These are phyloP conservation scores for Neocallimastix lanati DNA, from an alignment of 192 early-diverging fungal genomes.

Conservation along the genomic window DNA sequence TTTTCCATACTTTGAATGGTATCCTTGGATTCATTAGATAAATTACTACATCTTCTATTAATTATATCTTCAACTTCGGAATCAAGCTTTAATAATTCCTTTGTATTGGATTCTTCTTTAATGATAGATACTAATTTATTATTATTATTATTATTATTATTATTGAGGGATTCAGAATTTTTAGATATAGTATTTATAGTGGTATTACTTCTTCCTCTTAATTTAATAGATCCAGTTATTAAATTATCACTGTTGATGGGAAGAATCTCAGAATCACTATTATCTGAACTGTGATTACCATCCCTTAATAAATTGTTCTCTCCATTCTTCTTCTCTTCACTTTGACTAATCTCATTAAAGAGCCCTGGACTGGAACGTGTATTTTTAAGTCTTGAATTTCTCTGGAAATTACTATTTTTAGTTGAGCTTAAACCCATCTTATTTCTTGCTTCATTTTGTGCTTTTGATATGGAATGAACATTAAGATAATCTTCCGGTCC, in stretches of 20 bases:
- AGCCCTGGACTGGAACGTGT: too few species aligned
- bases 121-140: neutral
- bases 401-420: too few species aligned
- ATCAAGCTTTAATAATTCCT: neutral
- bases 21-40: neutral
- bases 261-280: neutral
- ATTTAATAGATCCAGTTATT: neutral
- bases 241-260: neutral
- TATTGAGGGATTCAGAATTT: too few species aligned
- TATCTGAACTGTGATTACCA: neutral
- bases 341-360: too few species aligned
- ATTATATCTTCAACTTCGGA: neutral
- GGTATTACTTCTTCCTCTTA: neutral
- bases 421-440: too few species aligned
- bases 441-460: neutral
- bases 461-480: neutral
- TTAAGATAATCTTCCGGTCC: neutral
- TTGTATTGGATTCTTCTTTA: neutral
- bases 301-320: too few species aligned
- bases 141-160: neutral
- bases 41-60: neutral
- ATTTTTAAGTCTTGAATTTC: neutral
- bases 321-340: too few species aligned
- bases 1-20: too few species aligned
- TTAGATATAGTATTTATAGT: too few species aligned